phyloP scores from a whole-genome alignment of 768 basidiomycete genomes.

The Cystobasidium ongulense region DNA sequence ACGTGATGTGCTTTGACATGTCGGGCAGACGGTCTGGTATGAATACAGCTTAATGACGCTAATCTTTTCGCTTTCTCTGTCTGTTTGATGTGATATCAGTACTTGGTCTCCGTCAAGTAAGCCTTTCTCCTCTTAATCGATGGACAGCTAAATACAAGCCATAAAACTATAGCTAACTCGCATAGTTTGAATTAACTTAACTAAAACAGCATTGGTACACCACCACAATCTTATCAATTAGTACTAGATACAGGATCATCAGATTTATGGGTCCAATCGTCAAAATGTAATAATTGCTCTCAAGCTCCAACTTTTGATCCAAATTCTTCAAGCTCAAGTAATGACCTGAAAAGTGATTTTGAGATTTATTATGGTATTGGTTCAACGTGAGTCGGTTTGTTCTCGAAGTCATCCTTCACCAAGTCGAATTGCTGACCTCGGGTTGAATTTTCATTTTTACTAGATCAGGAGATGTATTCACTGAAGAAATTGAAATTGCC shows the following conservation, averaged over 20 bases:
- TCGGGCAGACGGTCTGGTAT: too few species aligned
- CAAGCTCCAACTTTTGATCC: not conserved
- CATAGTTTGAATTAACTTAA: not conserved
- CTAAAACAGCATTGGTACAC: slow-evolving; percentile 42
- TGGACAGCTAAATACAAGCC: too few species aligned
- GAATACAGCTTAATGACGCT: too few species aligned
- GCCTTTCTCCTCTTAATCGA: not conserved
- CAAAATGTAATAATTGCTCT: slow-evolving; percentile 27
- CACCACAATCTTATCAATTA: slow-evolving; percentile 43
- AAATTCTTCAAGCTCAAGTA: not conserved
- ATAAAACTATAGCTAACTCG: not conserved
- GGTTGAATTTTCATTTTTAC: not conserved
- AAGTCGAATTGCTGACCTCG: too few species aligned
- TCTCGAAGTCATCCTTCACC: not conserved
- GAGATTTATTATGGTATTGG: slow-evolving; percentile 17
- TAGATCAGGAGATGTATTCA: not conserved
- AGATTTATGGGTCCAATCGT: slow-evolving; percentile 42
- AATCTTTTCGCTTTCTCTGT: too few species aligned
- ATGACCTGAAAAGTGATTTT: not conserved
- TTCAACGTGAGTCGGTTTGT: not conserved
- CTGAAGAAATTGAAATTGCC: slow-evolving; percentile 7
- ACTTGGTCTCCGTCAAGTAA: slow-evolving; percentile 1
- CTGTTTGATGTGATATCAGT: not conserved
- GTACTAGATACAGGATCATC: slow-evolving; percentile 46
- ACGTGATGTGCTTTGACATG: too few species aligned